Evolutionary conservation across 2,329 filamentous ascomycete species (phyloP), one percentile per base, ranked within the genome.

Genomic region (Hirsutella minnesotensis): DNA sequence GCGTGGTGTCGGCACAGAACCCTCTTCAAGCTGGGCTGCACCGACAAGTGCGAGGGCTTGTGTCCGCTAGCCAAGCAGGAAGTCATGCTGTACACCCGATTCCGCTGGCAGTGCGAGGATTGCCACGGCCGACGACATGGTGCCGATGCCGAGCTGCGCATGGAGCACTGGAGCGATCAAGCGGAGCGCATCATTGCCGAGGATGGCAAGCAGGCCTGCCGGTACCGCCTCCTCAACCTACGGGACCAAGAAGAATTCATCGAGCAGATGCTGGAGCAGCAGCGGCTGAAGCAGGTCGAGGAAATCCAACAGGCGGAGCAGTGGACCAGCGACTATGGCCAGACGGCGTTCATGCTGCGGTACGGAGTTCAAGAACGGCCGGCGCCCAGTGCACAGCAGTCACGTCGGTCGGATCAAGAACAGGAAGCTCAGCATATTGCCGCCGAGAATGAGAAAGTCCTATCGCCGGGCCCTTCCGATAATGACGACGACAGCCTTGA

Each of bases 21-120:
- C 15, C 46, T 59, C 16, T 48, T 48, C 46, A 59, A 58, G 42
- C 37, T 58, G 20, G 52, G 51, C 33, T 61, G 58, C 51, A 56
- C 53, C 3, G 38, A 35, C 3, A 16, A 41, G 37, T 60, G 58
- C 52, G 13, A 30, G 10, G 24, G 20, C 9, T 44, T 59, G 4
- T 60, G 58, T 39, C 40, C 44, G 2, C n/a, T 31, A 1, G 16
- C 46, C 0, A 16, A 44, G 4, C 56, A 58, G 39, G 39, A 41
- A 5, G 40, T 42, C 2, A 46, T 60, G 18, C 34, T 56, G 22
- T 16, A 41, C 9, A 49, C 51, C 0, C 45, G 48, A 20, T 56
- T 56, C 42, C 50, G 55, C 12, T 55, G 52, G 57, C 43, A 44
- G 7, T 60, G 61, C 27, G 56, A 55, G 39, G 51, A 55, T 3